Conservation (phyloP, 1,139 yeast genomes). For the Meyerozyma athensensis region DNA sequence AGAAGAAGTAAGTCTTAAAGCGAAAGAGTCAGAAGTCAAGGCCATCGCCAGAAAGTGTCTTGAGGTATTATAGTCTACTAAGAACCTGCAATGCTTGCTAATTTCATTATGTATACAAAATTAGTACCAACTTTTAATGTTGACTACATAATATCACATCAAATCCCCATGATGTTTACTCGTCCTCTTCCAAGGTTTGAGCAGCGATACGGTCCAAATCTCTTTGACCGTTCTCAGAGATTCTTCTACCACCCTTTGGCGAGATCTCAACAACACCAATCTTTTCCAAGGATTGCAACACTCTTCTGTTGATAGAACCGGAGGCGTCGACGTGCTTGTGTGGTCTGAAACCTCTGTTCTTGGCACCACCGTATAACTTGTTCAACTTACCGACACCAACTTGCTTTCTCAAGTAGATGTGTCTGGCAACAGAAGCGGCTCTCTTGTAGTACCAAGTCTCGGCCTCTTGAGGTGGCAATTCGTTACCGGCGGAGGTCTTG, state of each 20-base stretch:
- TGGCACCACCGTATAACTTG: constrained; percentile 99
- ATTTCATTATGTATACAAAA: constrained; percentile 4
- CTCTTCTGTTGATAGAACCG: constrained; percentile 98
- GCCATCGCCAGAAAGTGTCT: constrained; percentile 13
- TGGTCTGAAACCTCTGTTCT: constrained; percentile 99
- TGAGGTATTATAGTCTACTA: constrained; percentile 1
- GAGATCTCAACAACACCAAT: constrained; percentile 95
- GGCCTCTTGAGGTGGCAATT: constrained; percentile 99
- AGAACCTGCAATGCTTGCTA: constrained; percentile 2
- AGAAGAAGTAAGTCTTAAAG: constrained; percentile 31
- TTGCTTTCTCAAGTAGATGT: constrained; percentile 98
- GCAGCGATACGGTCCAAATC: constrained; percentile 99
- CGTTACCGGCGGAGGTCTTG: constrained; percentile 98
- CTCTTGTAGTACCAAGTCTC: constrained; percentile 99
- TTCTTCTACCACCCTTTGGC: constrained; percentile 99
- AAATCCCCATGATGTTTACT: constrained; percentile 16
- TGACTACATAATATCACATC: constrained; percentile 4
- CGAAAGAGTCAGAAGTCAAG: constrained; percentile 18
- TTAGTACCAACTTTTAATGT: constrained; percentile 3
- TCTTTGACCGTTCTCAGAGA: constrained; percentile 99
- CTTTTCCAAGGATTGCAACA: constrained; percentile 96
- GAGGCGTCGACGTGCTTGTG: constrained; percentile 99
- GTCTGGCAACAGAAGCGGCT: constrained; percentile 99
- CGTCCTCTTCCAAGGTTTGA: constrained; percentile 92
- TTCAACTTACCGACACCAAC: constrained; percentile 99